These are phyloP conservation scores for Pseudocercospora ulei DNA, from an alignment of 2,329 filamentous ascomycete genomes.

Conservation along the genomic window DNA sequence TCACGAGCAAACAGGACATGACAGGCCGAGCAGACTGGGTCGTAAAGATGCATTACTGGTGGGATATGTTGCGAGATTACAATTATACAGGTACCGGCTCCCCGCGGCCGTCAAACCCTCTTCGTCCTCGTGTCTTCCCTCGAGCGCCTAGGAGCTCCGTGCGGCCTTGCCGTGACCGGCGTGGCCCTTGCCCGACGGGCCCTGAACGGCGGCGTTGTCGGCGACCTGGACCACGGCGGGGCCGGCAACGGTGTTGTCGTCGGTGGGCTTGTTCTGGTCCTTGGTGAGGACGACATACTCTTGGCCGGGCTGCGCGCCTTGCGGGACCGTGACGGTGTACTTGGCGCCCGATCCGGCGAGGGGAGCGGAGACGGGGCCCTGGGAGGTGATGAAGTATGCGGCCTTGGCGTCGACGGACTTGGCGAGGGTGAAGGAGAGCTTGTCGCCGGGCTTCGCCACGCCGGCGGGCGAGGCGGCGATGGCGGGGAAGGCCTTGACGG, in stretches of 20 bases:
- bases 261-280: constrained; percentile 18
- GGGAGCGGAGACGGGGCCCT: constrained; percentile 22
- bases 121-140: too few species aligned
- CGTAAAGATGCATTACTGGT: too few species aligned
- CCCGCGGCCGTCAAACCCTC: too few species aligned
- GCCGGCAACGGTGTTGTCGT: constrained; percentile 29
- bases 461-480: constrained; percentile 18
- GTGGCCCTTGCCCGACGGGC: not conserved
- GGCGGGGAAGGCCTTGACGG: constrained; percentile 44
- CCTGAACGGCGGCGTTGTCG: constrained; percentile 14
- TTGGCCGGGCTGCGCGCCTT: constrained; percentile 24
- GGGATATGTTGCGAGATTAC: too few species aligned
- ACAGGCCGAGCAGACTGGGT: too few species aligned
- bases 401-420: constrained; percentile 20
- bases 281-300: constrained; percentile 27
- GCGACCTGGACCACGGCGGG: constrained; percentile 25
- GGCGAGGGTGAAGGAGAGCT: constrained; percentile 22
- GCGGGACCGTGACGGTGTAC: constrained; percentile 20
- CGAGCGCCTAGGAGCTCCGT: not conserved
- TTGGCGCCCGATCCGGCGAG: constrained; percentile 19
- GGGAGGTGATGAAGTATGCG: constrained; percentile 26
- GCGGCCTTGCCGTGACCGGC: constrained; percentile 1
- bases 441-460: constrained; percentile 20
- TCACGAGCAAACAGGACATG: too few species aligned
- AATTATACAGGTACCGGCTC: too few species aligned